These are phyloP conservation scores for barley (Hordeum vulgare) DNA, from an alignment of 176 grass and related monocot genomes.

Conservation along the genomic window DNA sequence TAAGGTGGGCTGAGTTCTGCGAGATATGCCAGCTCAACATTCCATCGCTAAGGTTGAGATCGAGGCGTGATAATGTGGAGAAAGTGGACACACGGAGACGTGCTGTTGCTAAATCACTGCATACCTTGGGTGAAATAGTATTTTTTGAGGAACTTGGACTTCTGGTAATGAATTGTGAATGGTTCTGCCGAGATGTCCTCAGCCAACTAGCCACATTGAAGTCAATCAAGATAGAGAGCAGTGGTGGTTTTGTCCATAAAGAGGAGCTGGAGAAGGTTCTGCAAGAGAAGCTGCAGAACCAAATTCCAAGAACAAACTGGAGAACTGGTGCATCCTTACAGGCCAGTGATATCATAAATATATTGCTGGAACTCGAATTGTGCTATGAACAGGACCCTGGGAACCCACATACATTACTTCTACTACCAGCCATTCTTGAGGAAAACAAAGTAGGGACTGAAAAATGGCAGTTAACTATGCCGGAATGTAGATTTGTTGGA, in stretches of 20 bases:
- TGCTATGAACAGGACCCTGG: slow-evolving; percentile 88
- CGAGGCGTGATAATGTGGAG: slow-evolving; percentile 64
- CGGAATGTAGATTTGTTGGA: slow-evolving; percentile 60
- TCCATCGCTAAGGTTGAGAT: slow-evolving; percentile 57
- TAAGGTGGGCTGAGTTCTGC: slow-evolving; percentile 79
- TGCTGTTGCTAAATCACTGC: slow-evolving; percentile 61
- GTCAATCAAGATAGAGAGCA: slow-evolving; percentile 44
- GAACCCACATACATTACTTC: slow-evolving; percentile 57
- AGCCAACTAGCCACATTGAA: slow-evolving; percentile 43
- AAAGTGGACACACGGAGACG: slow-evolving; percentile 52
- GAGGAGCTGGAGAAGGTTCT: slow-evolving; percentile 71
- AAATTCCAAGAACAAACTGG: slow-evolving; percentile 41
- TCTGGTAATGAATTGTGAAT: slow-evolving; percentile 69
- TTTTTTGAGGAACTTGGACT: slow-evolving; percentile 74
- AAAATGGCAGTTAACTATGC: slow-evolving; percentile 45
- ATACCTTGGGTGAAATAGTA: slow-evolving; percentile 70
- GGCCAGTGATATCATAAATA: slow-evolving; percentile 66
- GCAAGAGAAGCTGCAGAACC: slow-evolving; percentile 35
- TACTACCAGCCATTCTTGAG: slow-evolving; percentile 69
- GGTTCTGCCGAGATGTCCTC: slow-evolving; percentile 66
- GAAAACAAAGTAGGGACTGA: slow-evolving; percentile 39
- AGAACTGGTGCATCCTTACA: slow-evolving; percentile 45
- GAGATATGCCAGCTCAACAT: slow-evolving; percentile 82
- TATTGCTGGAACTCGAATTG: slow-evolving; percentile 69
- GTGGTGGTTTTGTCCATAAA: slow-evolving; percentile 65